Evolutionary conservation across 768 basidiomycete species (phyloP).

Genomic region (Coprinopsis marcescibilis): DNA sequence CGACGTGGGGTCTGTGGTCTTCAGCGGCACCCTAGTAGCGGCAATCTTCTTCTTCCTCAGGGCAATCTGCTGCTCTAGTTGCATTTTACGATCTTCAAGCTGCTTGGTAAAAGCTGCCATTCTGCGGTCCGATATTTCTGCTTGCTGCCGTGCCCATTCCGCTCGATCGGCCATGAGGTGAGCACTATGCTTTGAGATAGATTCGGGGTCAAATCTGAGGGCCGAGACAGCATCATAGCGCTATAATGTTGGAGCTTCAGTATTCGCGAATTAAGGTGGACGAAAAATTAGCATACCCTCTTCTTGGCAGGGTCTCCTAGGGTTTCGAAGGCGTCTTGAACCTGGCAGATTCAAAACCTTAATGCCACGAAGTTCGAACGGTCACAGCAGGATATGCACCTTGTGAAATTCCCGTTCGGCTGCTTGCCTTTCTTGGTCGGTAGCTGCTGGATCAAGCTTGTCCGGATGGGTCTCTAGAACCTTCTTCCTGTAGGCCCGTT

Average conservation of each 20-base stretch:
- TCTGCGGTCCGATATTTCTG: conserved; percentile 7
- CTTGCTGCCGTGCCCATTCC: conserved; percentile 13
- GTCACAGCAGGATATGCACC: conserved; percentile 29
- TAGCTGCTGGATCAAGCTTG: conserved; percentile 53
- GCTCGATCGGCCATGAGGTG: conserved; percentile 12
- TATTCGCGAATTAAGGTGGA: background rate
- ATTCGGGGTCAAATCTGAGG: conserved; percentile 9
- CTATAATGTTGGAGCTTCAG: background rate
- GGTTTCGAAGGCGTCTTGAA: conserved; percentile 57
- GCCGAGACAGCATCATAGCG: conserved; percentile 8
- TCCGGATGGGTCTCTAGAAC: conserved; percentile 72
- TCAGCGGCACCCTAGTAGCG: no score
- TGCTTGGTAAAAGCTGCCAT: conserved; percentile 8
- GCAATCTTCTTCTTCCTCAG: no score
- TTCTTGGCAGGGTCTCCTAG: conserved; percentile 51
- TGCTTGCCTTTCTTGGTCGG: conserved; percentile 42
- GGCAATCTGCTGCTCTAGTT: no score
- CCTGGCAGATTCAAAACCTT: conserved; percentile 33
- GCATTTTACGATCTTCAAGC: no score
- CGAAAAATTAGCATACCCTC: conserved; percentile 33
- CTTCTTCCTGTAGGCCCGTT: conserved; percentile 60
- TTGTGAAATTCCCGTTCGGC: conserved; percentile 57
- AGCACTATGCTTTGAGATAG: conserved; percentile 8
- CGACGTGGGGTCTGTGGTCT: no score
- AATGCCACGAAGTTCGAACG: background rate